Evolutionary conservation across 2,329 filamentous ascomycete genomes (phyloP), one percentile per base, ranked within the genome.

Genomic region (Aspergillus spinulosporus): DNA sequence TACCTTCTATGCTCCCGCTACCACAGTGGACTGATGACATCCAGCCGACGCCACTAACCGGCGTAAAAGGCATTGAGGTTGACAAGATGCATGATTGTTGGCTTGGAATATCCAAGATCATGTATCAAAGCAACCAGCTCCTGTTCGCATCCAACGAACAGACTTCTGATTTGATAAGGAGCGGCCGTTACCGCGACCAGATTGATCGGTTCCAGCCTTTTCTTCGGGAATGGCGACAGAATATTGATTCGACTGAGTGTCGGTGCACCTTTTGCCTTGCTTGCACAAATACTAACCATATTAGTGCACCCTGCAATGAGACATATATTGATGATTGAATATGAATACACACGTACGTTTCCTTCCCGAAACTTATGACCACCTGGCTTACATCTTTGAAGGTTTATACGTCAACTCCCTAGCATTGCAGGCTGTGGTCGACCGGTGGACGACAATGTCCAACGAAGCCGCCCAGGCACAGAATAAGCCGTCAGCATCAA

Each of bases 351-450:
- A 28, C 85, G 93, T 66, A 89, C 71, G 75, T 72, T 6, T 15
- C 50, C 21, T 1, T n/a, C 31, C 28, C 3, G 28, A 36, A 12
- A 5, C 11, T 0, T n/a, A 4, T 50, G 29, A 34, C 14, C n/a
- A 28, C 26, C 58, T 65, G 51, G 66, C 55, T 40, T 40, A 64
- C 58, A 36, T 7, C 4, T 9, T 12, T 31, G 12, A 57, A 74
- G 76, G 76, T 11, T 62, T 97, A 49, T 97, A 97, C 69, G 84
- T 97, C 76, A 97, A 97, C 72, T 96, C 92, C 0, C 80, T 99
- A 1, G 92, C 92, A 2, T 79, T 99, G 1, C 94, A 99, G 75
- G 94, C 94, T 21, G 92, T 97, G 3, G 91, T 97, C 4, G 93
- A 97, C 74, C 85, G 92, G 58, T 96, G 90, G 74, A 93, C 91